phyloP scores from a whole-genome alignment of 2,329 filamentous ascomycete genomes.

The Trichoderma sp. region DNA sequence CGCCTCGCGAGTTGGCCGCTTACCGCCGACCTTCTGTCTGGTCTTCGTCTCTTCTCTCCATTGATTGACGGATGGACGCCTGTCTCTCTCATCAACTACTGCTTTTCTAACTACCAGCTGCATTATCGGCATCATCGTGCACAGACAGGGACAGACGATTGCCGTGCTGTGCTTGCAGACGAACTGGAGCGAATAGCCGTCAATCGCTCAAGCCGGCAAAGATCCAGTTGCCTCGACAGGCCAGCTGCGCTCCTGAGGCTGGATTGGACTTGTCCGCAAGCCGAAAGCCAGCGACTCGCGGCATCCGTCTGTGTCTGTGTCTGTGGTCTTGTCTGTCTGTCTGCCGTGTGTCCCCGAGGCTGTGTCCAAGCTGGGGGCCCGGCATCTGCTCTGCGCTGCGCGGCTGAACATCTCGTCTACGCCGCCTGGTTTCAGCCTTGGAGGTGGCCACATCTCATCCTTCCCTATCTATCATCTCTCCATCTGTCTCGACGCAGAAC shows the following conservation, averaged over 20 bases:
- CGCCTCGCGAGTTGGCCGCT: slow-evolving; percentile 27
- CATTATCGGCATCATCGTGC: neutral
- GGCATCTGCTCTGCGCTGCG: slow-evolving; percentile 15
- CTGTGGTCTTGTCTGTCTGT: neutral
- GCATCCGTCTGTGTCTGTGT: neutral
- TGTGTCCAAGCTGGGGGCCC: slow-evolving; percentile 23
- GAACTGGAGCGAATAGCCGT: neutral
- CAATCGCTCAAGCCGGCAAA: neutral
- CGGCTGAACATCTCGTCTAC: slow-evolving; percentile 17
- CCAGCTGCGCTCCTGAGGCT: neutral
- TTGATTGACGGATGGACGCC: neutral
- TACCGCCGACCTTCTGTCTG: slow-evolving; percentile 27
- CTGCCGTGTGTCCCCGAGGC: slow-evolving; percentile 12
- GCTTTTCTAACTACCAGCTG: neutral
- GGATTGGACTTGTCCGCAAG: neutral
- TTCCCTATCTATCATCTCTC: no score
- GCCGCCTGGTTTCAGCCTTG: slow-evolving; percentile 20
- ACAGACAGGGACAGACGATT: neutral
- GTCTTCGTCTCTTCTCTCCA: slow-evolving; percentile 10
- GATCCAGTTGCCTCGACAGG: neutral
- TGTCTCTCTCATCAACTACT: neutral
- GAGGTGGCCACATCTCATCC: slow-evolving; percentile 6
- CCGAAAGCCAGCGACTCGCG: neutral
- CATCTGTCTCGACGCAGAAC: neutral
- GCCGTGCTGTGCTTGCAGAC: neutral